Evolutionary conservation across 164 flowering plant genomes (phyloP), one percentile per base, ranked within the genome.

Genomic region (Aristolochia californica): DNA sequence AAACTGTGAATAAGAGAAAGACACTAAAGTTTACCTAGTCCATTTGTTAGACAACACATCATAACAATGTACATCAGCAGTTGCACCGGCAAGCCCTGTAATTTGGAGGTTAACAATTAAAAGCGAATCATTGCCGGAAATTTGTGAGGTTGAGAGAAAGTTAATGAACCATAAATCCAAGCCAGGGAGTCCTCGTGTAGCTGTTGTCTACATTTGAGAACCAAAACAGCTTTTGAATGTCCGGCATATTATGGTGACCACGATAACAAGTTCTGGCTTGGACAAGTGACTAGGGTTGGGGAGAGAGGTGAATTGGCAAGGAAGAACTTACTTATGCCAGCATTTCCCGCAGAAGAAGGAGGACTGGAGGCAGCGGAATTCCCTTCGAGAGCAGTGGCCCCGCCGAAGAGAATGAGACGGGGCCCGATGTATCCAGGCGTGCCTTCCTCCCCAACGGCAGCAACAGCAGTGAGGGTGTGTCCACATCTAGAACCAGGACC

Each of bases 401-500:
- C 99, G 23, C 99, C 99, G 45, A 94, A 94, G 34, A 94, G 63
- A 43, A 94, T 86, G 57, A 94, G 68, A 66, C 97, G 75, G 11
- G 99, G 97, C 2, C 97, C 99, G 62, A 94, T 78, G 54, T 80
- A 88, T 2, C 87, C 95, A 2, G 91, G 81, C 23, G 75, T 69
- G 15, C 99, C 95, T 62, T 94, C 99, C 72, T 90, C 99, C 30
- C 97, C 99, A 26, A 94, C 91, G 0, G 99, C 88, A 3, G 93
- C 86, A 14, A 94, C 95, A 0, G 97, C 86, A 4, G 99, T 94
- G 63, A 94, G 70, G 23, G 99, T 94, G 62, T 94, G 99, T 17
- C 99, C 99, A 45, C 99, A 94, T 76, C 99, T 64, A 10, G 95
- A 87, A 14, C 99, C 99, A 1, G 99, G 89, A 14, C 99, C 97